These are phyloP conservation scores for Knoxdaviesia proteae DNA, from an alignment of 2,329 filamentous ascomycete species.

Conservation along the genomic window DNA sequence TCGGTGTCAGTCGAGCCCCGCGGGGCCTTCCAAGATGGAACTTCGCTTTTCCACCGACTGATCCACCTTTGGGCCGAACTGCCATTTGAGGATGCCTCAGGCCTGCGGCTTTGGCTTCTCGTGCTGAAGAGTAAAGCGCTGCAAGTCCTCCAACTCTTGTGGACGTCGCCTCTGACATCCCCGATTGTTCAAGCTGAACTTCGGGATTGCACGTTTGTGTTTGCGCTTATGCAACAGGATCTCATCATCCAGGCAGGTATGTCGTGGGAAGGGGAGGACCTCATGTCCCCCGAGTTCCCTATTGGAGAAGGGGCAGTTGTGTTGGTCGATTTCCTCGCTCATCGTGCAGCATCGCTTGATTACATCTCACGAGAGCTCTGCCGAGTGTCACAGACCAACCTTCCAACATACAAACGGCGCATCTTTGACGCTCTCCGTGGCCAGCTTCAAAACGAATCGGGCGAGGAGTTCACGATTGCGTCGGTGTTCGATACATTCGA, in stretches of 20 bases:
- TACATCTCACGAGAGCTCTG: conserved; percentile 76
- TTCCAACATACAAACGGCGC: conserved; percentile 47
- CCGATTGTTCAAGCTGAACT: conserved; percentile 59
- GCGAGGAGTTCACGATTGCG: conserved; percentile 43
- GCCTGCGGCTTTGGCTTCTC: conserved; percentile 47
- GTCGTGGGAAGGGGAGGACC: conserved; percentile 50
- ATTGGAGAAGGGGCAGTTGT: conserved; percentile 44
- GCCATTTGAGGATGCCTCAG: conserved; percentile 39
- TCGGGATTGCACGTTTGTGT: conserved; percentile 59
- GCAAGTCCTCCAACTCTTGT: conserved; percentile 60
- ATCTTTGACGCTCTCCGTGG: conserved; percentile 61
- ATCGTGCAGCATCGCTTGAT: conserved; percentile 59
- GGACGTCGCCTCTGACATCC: conserved; percentile 63
- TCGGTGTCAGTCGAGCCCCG: conserved; percentile 46
- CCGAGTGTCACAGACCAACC: conserved; percentile 47
- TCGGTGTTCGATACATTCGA: conserved; percentile 88
- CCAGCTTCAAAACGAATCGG: conserved; percentile 43
- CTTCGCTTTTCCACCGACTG: conserved; percentile 69
- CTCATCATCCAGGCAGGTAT: conserved; percentile 47
- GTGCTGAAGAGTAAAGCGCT: conserved; percentile 47
- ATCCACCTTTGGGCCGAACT: conserved; percentile 50
- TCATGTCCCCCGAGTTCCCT: conserved; percentile 45
- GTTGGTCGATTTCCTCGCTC: conserved; percentile 56
- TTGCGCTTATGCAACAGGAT: conserved; percentile 53
- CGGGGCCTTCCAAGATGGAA: conserved; percentile 48